Evolutionary conservation across 768 basidiomycete genomes (phyloP).

Genomic region (Hydnum rufescens): DNA sequence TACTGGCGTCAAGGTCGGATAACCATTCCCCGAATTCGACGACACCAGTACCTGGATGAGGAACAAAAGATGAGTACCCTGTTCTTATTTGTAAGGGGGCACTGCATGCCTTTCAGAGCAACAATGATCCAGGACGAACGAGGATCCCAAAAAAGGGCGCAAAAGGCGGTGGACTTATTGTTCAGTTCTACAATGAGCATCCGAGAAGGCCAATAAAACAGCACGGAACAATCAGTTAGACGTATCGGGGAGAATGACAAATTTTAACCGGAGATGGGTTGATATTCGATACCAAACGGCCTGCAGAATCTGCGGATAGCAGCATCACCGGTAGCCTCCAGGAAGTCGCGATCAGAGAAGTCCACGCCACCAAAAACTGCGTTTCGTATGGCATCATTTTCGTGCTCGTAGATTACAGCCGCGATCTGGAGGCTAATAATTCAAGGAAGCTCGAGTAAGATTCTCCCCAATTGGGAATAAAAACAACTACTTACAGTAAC

Average conservation of each 20-base stretch:
- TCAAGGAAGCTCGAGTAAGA: neutral
- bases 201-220: neutral
- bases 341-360: too few relatives aligned
- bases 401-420: slow-evolving; percentile 1
- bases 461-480: neutral
- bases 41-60: too few relatives aligned
- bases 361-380: neutral
- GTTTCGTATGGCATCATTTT: neutral
- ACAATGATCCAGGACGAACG: slow-evolving; percentile 10
- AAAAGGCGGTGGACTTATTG: slow-evolving; percentile 6
- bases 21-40: slow-evolving; percentile 10
- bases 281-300: neutral
- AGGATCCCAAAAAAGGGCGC: slow-evolving; percentile 9
- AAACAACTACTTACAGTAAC: neutral
- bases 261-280: neutral
- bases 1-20: slow-evolving; percentile 5
- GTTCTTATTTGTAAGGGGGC: too few relatives aligned
- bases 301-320: neutral
- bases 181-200: slow-evolving; percentile 3
- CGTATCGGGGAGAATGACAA: neutral
- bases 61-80: too few relatives aligned
- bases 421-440: neutral
- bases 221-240: neutral
- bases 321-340: neutral
- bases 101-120: slow-evolving; percentile 11